Evolutionary conservation across 495 filamentous ascomycete genomes (phyloP), one percentile per base, ranked within the genome.

Genomic region (Podospora appendiculata): DNA sequence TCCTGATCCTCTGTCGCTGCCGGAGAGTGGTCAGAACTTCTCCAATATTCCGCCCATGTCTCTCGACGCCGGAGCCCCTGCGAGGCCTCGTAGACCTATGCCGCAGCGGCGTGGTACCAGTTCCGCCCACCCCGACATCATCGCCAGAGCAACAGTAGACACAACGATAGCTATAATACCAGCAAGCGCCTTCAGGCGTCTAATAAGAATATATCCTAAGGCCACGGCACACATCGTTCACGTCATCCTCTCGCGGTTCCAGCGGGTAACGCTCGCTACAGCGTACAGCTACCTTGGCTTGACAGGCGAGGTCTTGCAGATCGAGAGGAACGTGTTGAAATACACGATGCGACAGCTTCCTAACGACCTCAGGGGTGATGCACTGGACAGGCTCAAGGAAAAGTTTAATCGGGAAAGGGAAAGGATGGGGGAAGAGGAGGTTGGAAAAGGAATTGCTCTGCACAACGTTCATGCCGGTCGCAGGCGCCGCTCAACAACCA

Each of bases 131-230:
- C 93, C 93, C 11, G 93, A 98, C 65, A 94, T 98, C 58, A 89
- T 97, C 53, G 93, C 90, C 8, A 81, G 93, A 57, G 93, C 93
- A n/a, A 95, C 89, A 34, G 88, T 94, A 17, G 93, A 98, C 64
- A 97, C 92, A 0, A 98, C 94, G 0, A 96, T 98, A 68, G 93
- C 93, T 13, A 93, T 98, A 60, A 97, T 98, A 56, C 93, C 93
- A 4, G 94, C 92, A 6, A 93, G 89, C 58, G 93, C 93, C 4
- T 98, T 98, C 65, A 82, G 89, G 50, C 86, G 93, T 8, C 73
- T 98, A 38, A 98, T 95, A n/a, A 77, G 87, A 56, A 85, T 96
- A 17, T 98, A 96, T 62, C 93, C 93, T 8, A 91, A 90, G 70
- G 93, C 93, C 4, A 95, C 93, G 10, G 88, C 94, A 6, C 93